Base-by-base conservation (phyloP, 2,329 filamentous ascomycete genomes). In the Colletotrichum noveboracense region DNA sequence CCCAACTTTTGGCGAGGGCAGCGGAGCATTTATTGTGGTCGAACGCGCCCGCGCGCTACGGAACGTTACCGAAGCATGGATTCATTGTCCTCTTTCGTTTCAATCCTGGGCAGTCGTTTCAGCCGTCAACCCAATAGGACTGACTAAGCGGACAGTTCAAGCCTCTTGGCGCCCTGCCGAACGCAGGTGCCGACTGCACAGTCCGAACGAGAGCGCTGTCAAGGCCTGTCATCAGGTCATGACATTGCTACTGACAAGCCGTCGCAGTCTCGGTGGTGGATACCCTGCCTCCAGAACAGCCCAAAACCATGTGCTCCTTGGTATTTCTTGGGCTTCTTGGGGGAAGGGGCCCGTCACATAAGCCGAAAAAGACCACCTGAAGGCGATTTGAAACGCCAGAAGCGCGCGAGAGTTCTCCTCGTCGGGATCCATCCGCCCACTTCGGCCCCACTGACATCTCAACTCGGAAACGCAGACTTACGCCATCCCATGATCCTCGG, bases 401-500 rank as follows among this genome's bases (percentile, higher is more conserved):
- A 75, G 24, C 24, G 65, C 21, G 52, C 62, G n/a, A 67, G 48
- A 26, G 36, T 14, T 30, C 13, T 6, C 69, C 64, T 30, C n/a
- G 36, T 58, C 38, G 67, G 61, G 55, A 69, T 75, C 74, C 64
- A 18, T 75, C 9, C 58, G 64, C 74, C 73, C 70, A 73, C 70
- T 16, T 48, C 70, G 64, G 72, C 68, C 61, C 69, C 72, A 64
- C 72, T 30, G 16, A 62, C 64, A 65, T 69, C 70, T 60, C 58
- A 65, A 64, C 64, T 75, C 58, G 70, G 74, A 75, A 73, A 75
- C 74, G 32, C 56, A 52, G 48, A 72, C 70, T 73, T 65, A 75
- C 70, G 74, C 70, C 74, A 75, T 75, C 70, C 58, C 74, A 73
- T 52, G 32, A 60, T 52, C 32, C 48, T 26, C 28, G 65, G 64